Base-by-base conservation (phyloP, 306 rosid genomes). In the Quillaja saponaria region DNA sequence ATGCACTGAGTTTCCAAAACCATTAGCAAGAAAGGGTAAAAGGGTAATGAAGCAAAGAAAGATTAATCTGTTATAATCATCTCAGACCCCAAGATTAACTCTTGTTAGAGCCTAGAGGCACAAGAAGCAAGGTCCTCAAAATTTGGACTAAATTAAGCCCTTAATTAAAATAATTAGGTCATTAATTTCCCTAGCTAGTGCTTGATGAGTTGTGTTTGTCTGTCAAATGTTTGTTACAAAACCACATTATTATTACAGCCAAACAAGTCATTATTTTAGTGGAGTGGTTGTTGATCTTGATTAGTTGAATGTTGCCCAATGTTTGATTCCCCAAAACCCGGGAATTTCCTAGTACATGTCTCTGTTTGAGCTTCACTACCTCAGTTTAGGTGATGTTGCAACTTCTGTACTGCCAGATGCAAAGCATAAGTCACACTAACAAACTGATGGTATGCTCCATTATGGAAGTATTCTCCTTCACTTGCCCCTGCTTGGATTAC, bases 131-230 rank as follows among this genome's bases (percentile, higher is more conserved):
- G 77, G 71, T 70, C 96, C 96, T 85, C 76, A 91, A 88, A 76
- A 86, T 63, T 79, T 68, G 88, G 85, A 80, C 63, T 71, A 75
- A 75, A 71, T 71, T 64, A 71, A 78, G 76, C 76, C 71, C 71
- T 38, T 63, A 55, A 75, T 38, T 63, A 55, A 75, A 51, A 42
- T 70, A 48, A 55, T 74, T 57, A 48, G 76, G 73, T 66, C 69
- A 80, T 66, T 71, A 71, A 73, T 74, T 72, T 79, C 49, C 52
- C 72, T 68, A 46, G 76, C 61, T 75, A 91, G 91, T 88, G 97
- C 90, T 80, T 33, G 69, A 67, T 87, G 89, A 82, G 95, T 83
- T 83, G 95, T 85, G 76, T 61, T 73, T 85, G 95, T 83, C 95
- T 85, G 86, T 74, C 82, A 80, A 82, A 60, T 68, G 74, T 73